These are phyloP conservation scores for Pichia sp. DNA, from an alignment of 1,139 yeast genomes.

Conservation along the genomic window DNA sequence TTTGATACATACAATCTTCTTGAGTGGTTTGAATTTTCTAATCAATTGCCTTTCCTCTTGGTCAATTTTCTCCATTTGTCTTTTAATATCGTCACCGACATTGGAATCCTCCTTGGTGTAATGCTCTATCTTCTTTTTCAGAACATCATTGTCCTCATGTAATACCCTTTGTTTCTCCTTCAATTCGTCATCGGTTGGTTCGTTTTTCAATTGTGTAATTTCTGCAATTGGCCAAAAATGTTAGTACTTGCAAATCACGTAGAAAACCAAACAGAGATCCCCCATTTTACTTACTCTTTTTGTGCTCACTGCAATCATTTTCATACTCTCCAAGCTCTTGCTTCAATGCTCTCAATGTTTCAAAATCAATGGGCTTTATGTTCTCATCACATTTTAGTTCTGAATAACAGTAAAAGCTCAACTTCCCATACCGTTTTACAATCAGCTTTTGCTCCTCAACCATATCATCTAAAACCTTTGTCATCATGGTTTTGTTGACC, in stretches of 20 bases:
- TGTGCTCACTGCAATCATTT: conserved; percentile 13
- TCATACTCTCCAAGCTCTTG: conserved; percentile 15
- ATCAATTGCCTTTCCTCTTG: neutral
- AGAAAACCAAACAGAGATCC: neutral
- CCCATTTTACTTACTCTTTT: conserved; percentile 11
- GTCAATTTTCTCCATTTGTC: neutral
- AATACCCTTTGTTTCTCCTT: neutral
- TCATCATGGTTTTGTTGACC: conserved; percentile 32
- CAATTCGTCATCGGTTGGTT: conserved; percentile 6
- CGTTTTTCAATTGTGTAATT: conserved; percentile 3
- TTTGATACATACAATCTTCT: conserved; percentile 10
- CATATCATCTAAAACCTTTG: conserved; percentile 32
- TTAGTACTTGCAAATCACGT: neutral
- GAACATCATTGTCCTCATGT: neutral
- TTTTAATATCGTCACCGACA: neutral
- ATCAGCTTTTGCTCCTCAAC: conserved; percentile 30
- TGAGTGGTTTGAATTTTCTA: conserved; percentile 6
- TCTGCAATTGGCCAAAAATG: neutral
- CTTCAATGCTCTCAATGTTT: conserved; percentile 12
- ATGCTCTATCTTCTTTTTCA: neutral
- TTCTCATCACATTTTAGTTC: conserved; percentile 1
- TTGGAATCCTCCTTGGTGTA: neutral
- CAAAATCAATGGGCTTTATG: conserved; percentile 13
- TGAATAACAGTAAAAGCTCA: conserved; percentile 34
- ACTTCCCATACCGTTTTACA: conserved; percentile 37